Conservation (phyloP, 805 yeast genomes). For the Ogataea kodamae region DNA sequence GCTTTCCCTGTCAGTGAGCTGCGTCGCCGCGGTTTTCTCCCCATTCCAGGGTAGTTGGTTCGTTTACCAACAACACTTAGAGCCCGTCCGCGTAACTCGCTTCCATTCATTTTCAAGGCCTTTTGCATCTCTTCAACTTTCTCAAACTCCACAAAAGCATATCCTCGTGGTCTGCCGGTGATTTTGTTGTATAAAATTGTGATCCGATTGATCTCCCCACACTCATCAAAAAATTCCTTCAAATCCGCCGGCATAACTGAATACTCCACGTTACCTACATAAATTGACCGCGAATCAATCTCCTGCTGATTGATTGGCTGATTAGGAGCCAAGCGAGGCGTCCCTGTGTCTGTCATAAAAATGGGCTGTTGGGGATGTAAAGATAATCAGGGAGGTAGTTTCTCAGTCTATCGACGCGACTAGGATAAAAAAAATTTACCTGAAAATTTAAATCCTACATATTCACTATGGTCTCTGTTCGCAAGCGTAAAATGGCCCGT, state of each 20-base stretch:
- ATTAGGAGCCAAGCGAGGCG: constrained; percentile 28
- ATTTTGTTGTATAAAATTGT: constrained; percentile 67
- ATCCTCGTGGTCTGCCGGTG: constrained; percentile 82
- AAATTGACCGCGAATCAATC: constrained; percentile 72
- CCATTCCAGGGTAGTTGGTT: constrained; percentile 61
- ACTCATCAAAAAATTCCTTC: constrained; percentile 63
- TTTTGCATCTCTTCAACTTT: constrained; percentile 55
- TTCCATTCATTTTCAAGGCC: constrained; percentile 64
- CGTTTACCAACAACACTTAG: constrained; percentile 71
- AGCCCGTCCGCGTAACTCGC: constrained; percentile 60
- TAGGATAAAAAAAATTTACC: constrained; percentile 9
- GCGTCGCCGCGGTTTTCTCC: no score
- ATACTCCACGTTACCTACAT: constrained; percentile 83
- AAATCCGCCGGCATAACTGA: constrained; percentile 72
- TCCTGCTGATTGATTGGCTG: constrained; percentile 41
- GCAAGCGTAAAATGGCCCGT: constrained; percentile 80
- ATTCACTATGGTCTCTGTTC: constrained; percentile 46
- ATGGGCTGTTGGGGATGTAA: constrained; percentile 7
- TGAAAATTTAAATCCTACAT: neutral
- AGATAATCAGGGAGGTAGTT: neutral
- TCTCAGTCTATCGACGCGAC: constrained; percentile 10
- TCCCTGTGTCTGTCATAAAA: constrained; percentile 4
- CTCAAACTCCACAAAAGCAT: constrained; percentile 79
- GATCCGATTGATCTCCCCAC: constrained; percentile 75
- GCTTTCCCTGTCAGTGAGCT: no score